Evolutionary conservation across 495 filamentous ascomycete genomes (phyloP).

Genomic region (Hypoxylon subgilvum): DNA sequence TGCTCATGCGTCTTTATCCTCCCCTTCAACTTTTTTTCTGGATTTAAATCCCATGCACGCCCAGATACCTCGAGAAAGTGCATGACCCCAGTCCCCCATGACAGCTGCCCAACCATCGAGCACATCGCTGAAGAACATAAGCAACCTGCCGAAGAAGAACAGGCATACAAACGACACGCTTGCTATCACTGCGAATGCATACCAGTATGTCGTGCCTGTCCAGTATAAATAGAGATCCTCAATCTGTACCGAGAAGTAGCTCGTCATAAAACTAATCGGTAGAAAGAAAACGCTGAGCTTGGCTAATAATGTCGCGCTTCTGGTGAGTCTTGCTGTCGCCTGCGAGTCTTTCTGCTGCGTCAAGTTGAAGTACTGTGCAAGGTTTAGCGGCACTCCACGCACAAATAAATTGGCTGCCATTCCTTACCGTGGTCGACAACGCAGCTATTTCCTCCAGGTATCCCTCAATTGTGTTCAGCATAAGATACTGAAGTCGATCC

Average conservation of each 20-base stretch:
- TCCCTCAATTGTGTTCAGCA: constrained; percentile 79
- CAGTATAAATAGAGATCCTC: constrained; percentile 63
- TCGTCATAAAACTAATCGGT: constrained; percentile 81
- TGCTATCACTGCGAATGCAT: constrained; percentile 71
- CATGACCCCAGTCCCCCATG: constrained; percentile 23
- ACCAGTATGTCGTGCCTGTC: constrained; percentile 72
- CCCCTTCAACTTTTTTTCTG: constrained; percentile 8
- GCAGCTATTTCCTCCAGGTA: constrained; percentile 80
- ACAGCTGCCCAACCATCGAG: constrained; percentile 47
- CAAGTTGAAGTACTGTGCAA: constrained; percentile 78
- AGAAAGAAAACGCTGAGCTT: constrained; percentile 86
- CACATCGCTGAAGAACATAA: constrained; percentile 58
- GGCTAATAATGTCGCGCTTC: constrained; percentile 80
- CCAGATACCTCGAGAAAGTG: constrained; percentile 6
- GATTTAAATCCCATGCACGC: constrained; percentile 11
- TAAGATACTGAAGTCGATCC: constrained; percentile 78
- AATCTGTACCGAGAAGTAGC: constrained; percentile 81
- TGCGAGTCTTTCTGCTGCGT: constrained; percentile 83
- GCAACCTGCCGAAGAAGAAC: constrained; percentile 55
- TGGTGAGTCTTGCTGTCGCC: constrained; percentile 76
- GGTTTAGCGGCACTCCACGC: constrained; percentile 24
- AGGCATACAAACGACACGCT: constrained; percentile 66
- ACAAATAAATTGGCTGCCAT: not conserved
- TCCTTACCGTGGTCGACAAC: constrained; percentile 66
- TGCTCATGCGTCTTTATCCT: constrained; percentile 27